phyloP scores from a whole-genome alignment of 768 basidiomycete genomes.

The Piloderma croceum region DNA sequence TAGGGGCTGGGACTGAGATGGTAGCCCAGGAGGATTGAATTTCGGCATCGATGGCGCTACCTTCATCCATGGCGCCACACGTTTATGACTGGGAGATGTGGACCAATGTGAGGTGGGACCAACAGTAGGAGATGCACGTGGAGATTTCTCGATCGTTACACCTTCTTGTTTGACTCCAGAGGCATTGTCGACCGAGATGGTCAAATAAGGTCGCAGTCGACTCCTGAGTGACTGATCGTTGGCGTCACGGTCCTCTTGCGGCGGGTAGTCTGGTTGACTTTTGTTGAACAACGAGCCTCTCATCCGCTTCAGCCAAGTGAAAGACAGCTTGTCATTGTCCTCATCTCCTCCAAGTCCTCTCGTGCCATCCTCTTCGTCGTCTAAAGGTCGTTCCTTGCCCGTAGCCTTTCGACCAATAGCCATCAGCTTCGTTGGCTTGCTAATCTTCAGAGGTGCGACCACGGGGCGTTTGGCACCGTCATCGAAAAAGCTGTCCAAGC shows the following conservation, averaged over 20 bases:
- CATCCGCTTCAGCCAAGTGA: constrained; percentile 35
- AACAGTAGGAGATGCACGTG: constrained; percentile 14
- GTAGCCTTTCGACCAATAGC: constrained; percentile 39
- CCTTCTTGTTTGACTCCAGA: constrained; percentile 20
- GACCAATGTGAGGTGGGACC: constrained; percentile 28
- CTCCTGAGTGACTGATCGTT: no score
- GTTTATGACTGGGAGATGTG: constrained; percentile 22
- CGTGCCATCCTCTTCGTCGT: constrained; percentile 21
- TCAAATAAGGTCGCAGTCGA: constrained; percentile 31
- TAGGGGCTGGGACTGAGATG: constrained; percentile 26
- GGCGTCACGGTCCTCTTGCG: no score
- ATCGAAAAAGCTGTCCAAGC: constrained; percentile 43
- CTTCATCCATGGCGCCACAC: constrained; percentile 27
- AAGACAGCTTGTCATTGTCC: constrained; percentile 6
- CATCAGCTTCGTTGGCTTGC: constrained; percentile 37
- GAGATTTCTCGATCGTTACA: constrained; percentile 25
- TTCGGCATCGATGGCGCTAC: constrained; percentile 24
- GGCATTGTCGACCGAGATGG: constrained; percentile 40
- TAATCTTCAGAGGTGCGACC: constrained; percentile 19
- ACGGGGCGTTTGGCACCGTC: constrained; percentile 13
- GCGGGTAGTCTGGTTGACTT: not conserved
- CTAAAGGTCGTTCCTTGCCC: constrained; percentile 25
- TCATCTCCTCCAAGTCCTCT: constrained; percentile 11
- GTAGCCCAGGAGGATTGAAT: constrained; percentile 14
- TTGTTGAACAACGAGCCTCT: constrained; percentile 17